A percentile compares a stretch with the other conserved stretches of the same genome.
Conservation (phyloP, 768 basidiomycete species). For the Daedaleopsis nitida region DNA sequence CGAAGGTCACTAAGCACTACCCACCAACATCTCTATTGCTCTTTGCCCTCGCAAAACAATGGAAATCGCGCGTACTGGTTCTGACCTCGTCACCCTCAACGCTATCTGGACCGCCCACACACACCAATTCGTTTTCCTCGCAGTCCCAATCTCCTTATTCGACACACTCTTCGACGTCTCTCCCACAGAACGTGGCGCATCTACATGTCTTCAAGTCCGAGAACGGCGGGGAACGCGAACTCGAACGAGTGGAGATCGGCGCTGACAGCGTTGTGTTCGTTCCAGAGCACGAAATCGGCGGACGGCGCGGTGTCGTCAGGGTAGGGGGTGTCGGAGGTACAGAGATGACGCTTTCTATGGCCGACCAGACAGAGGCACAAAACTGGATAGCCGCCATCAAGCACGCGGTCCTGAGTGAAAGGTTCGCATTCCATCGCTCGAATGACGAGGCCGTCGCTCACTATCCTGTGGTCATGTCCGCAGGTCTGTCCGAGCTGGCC, state of each 20-base stretch:
- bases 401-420: slow-evolving; percentile 66
- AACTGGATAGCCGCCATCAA: slow-evolving; percentile 80
- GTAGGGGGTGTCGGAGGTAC: slow-evolving; percentile 55
- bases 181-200: slow-evolving; percentile 29
- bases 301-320: slow-evolving; percentile 58
- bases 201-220: slow-evolving; percentile 75
- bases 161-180: slow-evolving; percentile 40
- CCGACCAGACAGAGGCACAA: slow-evolving; percentile 62
- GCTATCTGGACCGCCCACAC: slow-evolving; percentile 6
- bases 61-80: slow-evolving; percentile 67
- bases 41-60: slow-evolving; percentile 71
- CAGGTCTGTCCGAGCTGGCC: slow-evolving; percentile 71
- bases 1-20: slow-evolving; percentile 65
- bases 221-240: slow-evolving; percentile 58
- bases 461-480: neutral
- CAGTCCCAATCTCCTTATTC: slow-evolving; percentile 8
- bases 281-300: slow-evolving; percentile 50
- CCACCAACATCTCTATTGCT: slow-evolving; percentile 67
- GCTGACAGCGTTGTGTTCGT: slow-evolving; percentile 78
- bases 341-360: slow-evolving; percentile 53
- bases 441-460: slow-evolving; percentile 10
- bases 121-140: slow-evolving; percentile 15
- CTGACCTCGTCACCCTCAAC: slow-evolving; percentile 38
- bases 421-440: slow-evolving; percentile 39
- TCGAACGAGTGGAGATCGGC: slow-evolving; percentile 76